These are phyloP conservation scores for Pichia paraexigua DNA, from an alignment of 805 yeast genomes.

Conservation along the genomic window DNA sequence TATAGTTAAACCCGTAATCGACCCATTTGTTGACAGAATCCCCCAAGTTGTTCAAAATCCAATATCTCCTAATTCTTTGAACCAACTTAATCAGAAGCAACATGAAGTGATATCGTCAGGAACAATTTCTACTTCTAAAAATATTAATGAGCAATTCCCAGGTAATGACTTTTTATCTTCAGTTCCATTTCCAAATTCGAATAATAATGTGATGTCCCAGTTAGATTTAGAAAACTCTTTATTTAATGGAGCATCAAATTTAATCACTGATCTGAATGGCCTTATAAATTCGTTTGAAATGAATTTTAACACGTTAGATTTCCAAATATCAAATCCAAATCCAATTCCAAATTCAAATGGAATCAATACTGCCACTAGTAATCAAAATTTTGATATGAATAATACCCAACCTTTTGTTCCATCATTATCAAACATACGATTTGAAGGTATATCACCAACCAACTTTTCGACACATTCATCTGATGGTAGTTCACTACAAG, in stretches of 20 bases:
- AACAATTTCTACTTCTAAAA: not conserved
- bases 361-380: not conserved
- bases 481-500: not conserved
- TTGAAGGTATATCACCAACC: slow-evolving; percentile 20
- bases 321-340: not conserved
- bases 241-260: slow-evolving; percentile 28
- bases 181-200: not conserved
- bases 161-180: not conserved
- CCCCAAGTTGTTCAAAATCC: slow-evolving; percentile 21
- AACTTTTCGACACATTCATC: slow-evolving; percentile 16
- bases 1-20: slow-evolving; percentile 1
- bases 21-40: slow-evolving; percentile 11
- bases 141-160: not conserved
- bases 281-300: slow-evolving; percentile 26
- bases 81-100: not conserved
- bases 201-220: not conserved
- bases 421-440: slow-evolving; percentile 1
- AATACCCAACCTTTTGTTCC: not conserved
- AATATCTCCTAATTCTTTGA: not conserved
- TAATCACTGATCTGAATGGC: slow-evolving; percentile 30
- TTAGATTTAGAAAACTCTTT: slow-evolving; percentile 25
- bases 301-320: slow-evolving; percentile 12
- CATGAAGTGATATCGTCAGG: not conserved
- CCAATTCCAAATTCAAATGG: not conserved
- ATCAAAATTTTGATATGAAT: not conserved